Percentiles rank a stretch among this genome's conserved stretches.
Evolutionary conservation across 2,329 filamentous ascomycete species (phyloP).

Genomic region (Niveomyces coronatus): DNA sequence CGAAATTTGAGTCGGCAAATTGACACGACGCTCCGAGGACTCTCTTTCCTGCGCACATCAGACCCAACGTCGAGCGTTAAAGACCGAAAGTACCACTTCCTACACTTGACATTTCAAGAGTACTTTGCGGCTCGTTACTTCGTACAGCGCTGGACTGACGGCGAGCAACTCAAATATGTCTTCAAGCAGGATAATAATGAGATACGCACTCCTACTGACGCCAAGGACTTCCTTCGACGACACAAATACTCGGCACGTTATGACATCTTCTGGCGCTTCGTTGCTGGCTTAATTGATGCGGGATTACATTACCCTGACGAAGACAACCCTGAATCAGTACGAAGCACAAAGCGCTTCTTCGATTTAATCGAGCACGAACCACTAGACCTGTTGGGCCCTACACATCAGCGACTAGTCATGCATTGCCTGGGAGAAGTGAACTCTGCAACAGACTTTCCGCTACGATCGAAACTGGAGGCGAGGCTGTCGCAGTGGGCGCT

Average conservation of each 20-base stretch:
- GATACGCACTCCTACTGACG: not conserved
- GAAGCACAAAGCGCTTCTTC: slow-evolving; percentile 18
- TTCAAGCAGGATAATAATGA: slow-evolving; percentile 6
- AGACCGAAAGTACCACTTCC: slow-evolving; percentile 26
- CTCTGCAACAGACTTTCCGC: slow-evolving; percentile 4
- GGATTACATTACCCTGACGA: too few species aligned
- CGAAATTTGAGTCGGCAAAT: slow-evolving; percentile 6
- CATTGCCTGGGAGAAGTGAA: slow-evolving; percentile 26
- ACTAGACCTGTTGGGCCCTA: slow-evolving; percentile 24
- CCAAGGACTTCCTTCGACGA: slow-evolving; percentile 19
- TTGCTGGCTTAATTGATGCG: slow-evolving; percentile 27
- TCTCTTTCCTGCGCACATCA: slow-evolving; percentile 29
- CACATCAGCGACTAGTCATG: slow-evolving; percentile 28
- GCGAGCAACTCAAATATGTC: slow-evolving; percentile 12
- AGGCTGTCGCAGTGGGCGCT: slow-evolving; percentile 14
- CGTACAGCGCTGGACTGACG: slow-evolving; percentile 19
- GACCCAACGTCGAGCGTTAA: slow-evolving; percentile 13
- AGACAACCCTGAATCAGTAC: too few species aligned
- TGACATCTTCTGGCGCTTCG: slow-evolving; percentile 32
- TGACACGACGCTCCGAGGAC: slow-evolving; percentile 12
- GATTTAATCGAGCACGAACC: slow-evolving; percentile 22
- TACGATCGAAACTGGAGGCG: slow-evolving; percentile 11
- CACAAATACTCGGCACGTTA: slow-evolving; percentile 29
- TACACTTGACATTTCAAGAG: slow-evolving; percentile 33
- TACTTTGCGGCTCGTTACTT: slow-evolving; percentile 32